Evolutionary conservation across 768 basidiomycete genomes (phyloP).

Genomic region (Trametes gibbosa): DNA sequence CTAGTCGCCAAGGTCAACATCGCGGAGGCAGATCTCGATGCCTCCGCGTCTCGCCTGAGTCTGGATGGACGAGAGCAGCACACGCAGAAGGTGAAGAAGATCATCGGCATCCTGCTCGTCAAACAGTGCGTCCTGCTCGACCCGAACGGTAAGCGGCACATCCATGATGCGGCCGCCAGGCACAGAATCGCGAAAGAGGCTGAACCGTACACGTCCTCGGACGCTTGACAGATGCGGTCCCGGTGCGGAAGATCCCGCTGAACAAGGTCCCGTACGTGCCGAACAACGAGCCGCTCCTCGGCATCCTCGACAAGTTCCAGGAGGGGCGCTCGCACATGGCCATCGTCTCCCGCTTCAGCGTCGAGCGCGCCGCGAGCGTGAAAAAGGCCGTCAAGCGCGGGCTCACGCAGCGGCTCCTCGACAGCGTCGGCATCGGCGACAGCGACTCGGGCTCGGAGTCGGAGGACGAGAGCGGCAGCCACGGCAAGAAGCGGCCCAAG

Average conservation of each 20-base stretch:
- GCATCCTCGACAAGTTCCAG: constrained; percentile 86
- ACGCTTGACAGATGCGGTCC: constrained; percentile 61
- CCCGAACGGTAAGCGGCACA: constrained; percentile 53
- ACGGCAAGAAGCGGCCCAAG: constrained; percentile 6
- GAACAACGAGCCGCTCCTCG: constrained; percentile 79
- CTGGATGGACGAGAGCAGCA: constrained; percentile 16
- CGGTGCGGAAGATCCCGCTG: constrained; percentile 77
- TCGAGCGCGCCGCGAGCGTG: constrained; percentile 60
- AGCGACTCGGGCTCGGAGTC: constrained; percentile 55
- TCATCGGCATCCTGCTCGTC: constrained; percentile 82
- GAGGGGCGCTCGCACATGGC: constrained; percentile 92
- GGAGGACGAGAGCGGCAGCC: constrained; percentile 21
- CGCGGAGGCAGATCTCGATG: constrained; percentile 9
- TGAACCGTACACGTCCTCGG: neutral
- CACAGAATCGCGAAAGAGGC: constrained; percentile 7
- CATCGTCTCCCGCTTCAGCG: constrained; percentile 53
- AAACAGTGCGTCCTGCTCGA: constrained; percentile 88
- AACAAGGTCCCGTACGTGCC: constrained; percentile 88
- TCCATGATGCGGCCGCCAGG: constrained; percentile 1
- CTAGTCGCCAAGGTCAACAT: constrained; percentile 16
- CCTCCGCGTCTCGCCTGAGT: constrained; percentile 22
- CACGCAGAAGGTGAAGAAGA: constrained; percentile 68
- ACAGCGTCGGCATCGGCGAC: constrained; percentile 69
- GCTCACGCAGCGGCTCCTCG: constrained; percentile 73
- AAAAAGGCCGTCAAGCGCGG: constrained; percentile 82